Evolutionary conservation across 495 filamentous ascomycete species (phyloP), one percentile per base, ranked within the genome.

Genomic region (Aspergillus sclerotioniger): DNA sequence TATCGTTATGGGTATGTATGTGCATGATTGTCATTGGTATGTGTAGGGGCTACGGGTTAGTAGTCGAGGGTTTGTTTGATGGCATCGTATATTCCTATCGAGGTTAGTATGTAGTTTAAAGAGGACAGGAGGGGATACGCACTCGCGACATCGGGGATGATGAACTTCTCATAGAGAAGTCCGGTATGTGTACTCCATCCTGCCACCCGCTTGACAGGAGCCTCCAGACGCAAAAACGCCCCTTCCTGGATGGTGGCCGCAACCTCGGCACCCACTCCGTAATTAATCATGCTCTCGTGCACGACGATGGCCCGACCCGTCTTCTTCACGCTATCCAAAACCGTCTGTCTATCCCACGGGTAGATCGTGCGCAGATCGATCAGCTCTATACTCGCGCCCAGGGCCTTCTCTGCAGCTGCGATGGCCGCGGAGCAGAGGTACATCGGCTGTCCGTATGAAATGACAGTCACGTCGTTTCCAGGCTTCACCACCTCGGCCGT

Each of bases 221-320:
- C 93, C 64, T 98, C 92, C 5, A 98, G 75, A 20, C 85, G 83
- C 65, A 96, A 68, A 67, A 98, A 98, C 1, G 91, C 90, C 47
- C 84, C 84, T 50, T 93, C 90, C 67, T 98, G 93, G 54, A 98
- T 89, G 8, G 91, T 92, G 0, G 91, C 90, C 0, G 95, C 91
- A 4, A 98, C 86, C 67, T 98, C 92, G 16, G 96, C 92, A 9
- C 95, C 94, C 20, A 98, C 82, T 12, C 94, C 95, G 13, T 90
- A 92, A 70, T 96, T 98, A 53, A 95, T 78, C 90, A 96, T 96
- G 54, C 90, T 88, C 72, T 98, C 94, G 70, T 98, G 94, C 8
- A 98, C 94, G 1, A 98, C 87, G 31, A 98, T 80, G 32, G 91
- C 93, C 51, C 92, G 74, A 0, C 94, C 92, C 8, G 94, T 98